phyloP scores from a whole-genome alignment of 164 flowering plant species.

The Cinnamomum micranthum region DNA sequence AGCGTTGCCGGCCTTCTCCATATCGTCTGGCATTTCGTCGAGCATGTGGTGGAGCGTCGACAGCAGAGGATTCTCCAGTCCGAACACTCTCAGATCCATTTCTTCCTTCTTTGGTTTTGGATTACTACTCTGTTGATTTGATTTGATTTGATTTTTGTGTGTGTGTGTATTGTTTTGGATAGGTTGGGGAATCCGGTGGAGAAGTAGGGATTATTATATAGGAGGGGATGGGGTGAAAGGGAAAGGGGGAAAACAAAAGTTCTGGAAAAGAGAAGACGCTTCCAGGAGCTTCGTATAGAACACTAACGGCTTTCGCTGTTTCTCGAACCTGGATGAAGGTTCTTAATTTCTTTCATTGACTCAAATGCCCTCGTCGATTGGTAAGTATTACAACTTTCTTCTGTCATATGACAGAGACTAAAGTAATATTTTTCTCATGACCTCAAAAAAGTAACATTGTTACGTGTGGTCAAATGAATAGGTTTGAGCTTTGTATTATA shows the following conservation, averaged over 20 bases:
- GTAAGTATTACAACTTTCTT: not conserved
- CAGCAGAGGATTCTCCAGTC: conserved; percentile 28
- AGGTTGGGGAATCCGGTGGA: not conserved
- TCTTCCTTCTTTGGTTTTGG: not conserved
- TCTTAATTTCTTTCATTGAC: not conserved
- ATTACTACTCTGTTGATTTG: not conserved
- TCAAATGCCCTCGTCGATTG: not conserved
- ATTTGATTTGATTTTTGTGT: too few relatives aligned
- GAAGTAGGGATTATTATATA: not conserved
- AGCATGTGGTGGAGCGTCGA: conserved; percentile 39
- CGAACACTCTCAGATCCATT: conserved; percentile 2
- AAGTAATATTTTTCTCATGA: not conserved
- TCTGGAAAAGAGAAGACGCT: not conserved
- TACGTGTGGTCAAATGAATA: too few relatives aligned
- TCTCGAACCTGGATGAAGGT: too few relatives aligned
- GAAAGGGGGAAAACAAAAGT: not conserved
- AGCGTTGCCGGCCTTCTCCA: conserved; percentile 22
- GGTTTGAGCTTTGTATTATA: too few relatives aligned
- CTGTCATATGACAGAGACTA: not conserved
- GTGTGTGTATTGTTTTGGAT: not conserved
- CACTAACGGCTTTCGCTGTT: too few relatives aligned
- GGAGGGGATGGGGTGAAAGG: not conserved
- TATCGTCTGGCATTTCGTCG: conserved; percentile 26
- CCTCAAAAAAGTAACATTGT: too few relatives aligned
- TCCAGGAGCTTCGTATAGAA: too few relatives aligned